Evolutionary conservation across 2,329 filamentous ascomycete genomes (phyloP).

Genomic region (Neoascochyta sp.): DNA sequence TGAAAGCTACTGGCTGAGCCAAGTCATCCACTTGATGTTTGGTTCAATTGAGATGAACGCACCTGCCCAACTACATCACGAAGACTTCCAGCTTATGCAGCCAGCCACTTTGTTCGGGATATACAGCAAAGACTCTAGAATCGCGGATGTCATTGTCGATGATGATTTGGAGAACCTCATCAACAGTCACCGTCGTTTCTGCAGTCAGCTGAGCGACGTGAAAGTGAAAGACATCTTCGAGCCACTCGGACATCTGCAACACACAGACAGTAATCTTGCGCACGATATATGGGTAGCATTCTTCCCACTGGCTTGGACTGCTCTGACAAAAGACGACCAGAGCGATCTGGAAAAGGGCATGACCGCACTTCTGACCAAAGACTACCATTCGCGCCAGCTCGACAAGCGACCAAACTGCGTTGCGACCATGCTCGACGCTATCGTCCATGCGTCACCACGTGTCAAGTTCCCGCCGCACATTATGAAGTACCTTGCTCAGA

Average conservation of each 20-base stretch:
- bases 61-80: constrained; percentile 71
- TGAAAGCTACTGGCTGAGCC: constrained; percentile 95
- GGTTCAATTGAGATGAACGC: constrained; percentile 84
- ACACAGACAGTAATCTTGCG: constrained; percentile 75
- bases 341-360: constrained; percentile 86
- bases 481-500: constrained; percentile 89
- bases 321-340: constrained; percentile 80
- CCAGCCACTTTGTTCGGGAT: constrained; percentile 69
- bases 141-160: constrained; percentile 67
- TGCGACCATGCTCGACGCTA: constrained; percentile 84
- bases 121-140: constrained; percentile 66
- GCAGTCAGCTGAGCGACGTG: constrained; percentile 77
- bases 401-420: constrained; percentile 95
- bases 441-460: constrained; percentile 76
- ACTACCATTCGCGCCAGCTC: constrained; percentile 90
- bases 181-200: constrained; percentile 74
- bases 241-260: constrained; percentile 86
- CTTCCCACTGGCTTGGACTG: constrained; percentile 93
- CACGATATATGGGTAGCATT: constrained; percentile 87
- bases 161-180: constrained; percentile 79
- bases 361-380: constrained; percentile 86
- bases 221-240: constrained; percentile 86
- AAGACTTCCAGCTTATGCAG: constrained; percentile 78
- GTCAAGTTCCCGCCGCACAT: constrained; percentile 95
- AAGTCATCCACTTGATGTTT: constrained; percentile 88